A percentile compares a stretch with the other conserved stretches of the same genome.
Conservation (phyloP, 805 yeast genomes). For the Kazachstania kunashirensis region DNA sequence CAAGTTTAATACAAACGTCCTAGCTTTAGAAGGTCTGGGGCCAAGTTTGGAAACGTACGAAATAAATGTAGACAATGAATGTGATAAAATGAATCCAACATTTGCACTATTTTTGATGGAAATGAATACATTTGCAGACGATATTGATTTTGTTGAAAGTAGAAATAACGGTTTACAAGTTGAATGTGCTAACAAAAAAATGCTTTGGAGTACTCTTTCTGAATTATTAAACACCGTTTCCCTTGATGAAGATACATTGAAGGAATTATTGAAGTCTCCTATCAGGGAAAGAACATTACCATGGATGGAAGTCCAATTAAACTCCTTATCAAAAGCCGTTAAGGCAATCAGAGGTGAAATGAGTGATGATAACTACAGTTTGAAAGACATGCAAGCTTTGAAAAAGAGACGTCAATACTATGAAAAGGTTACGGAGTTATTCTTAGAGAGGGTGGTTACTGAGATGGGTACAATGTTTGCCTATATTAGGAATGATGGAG, state of each 20-base stretch:
- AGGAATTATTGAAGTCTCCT: slow-evolving; percentile 36
- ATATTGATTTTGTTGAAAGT: slow-evolving; percentile 59
- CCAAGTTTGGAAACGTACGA: slow-evolving; percentile 36
- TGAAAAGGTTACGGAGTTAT: slow-evolving; percentile 44
- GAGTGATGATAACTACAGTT: slow-evolving; percentile 34
- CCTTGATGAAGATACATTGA: slow-evolving; percentile 47
- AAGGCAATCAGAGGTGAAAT: slow-evolving; percentile 47
- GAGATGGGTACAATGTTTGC: slow-evolving; percentile 39
- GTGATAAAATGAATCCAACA: slow-evolving; percentile 45
- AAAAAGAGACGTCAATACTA: slow-evolving; percentile 54
- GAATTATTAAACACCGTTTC: slow-evolving; percentile 63
- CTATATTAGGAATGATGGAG: slow-evolving; percentile 26
- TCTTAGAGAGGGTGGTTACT: slow-evolving; percentile 37
- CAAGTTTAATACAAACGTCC: slow-evolving; percentile 46
- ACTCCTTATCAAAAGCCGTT: slow-evolving; percentile 53
- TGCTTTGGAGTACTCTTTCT: slow-evolving; percentile 59
- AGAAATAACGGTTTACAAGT: slow-evolving; percentile 79
- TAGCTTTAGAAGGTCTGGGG: slow-evolving; percentile 40
- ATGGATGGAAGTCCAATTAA: slow-evolving; percentile 47
- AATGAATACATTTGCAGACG: slow-evolving; percentile 53
- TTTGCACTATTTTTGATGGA: slow-evolving; percentile 52
- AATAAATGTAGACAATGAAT: slow-evolving; percentile 38
- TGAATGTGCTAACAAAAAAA: slow-evolving; percentile 68
- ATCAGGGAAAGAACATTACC: slow-evolving; percentile 38
- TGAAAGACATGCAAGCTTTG: slow-evolving; percentile 63